Conservation (phyloP, 2,329 filamentous ascomycete species). For the Davidsoniella eucalypti region DNA sequence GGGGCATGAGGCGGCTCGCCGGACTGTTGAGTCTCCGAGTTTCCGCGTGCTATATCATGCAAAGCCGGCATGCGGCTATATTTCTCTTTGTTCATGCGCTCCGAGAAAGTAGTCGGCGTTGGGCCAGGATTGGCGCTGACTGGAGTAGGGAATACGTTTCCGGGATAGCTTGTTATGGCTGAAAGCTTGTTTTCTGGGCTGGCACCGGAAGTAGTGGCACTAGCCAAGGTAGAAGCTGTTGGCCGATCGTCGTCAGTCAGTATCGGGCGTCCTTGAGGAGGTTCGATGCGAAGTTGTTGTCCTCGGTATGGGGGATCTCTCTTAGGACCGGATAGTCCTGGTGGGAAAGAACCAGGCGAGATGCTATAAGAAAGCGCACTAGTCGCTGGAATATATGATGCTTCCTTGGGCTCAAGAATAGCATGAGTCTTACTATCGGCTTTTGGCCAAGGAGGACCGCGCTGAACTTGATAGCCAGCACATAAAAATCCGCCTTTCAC, state of each 20-base stretch:
- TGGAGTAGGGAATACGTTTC: constrained; percentile 44
- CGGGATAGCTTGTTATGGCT: constrained; percentile 34
- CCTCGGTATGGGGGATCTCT: constrained; percentile 45
- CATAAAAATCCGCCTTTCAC: constrained; percentile 79
- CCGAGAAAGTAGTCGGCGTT: constrained; percentile 25
- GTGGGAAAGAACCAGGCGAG: constrained; percentile 28
- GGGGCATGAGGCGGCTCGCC: not conserved
- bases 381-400: constrained; percentile 32
- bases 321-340: constrained; percentile 21
- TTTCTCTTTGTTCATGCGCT: constrained; percentile 37
- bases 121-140: constrained; percentile 38
- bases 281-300: constrained; percentile 44
- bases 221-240: constrained; percentile 42
- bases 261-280: constrained; percentile 39
- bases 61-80: constrained; percentile 45
- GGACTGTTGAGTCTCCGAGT: constrained; percentile 30
- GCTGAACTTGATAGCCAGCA: constrained; percentile 72
- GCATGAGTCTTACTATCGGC: constrained; percentile 51
- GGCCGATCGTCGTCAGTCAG: constrained; percentile 41
- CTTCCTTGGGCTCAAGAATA: constrained; percentile 73
- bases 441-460: constrained; percentile 58
- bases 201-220: constrained; percentile 30
- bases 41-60: constrained; percentile 40
- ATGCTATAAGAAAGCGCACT: constrained; percentile 34
- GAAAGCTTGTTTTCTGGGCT: constrained; percentile 49